Conservation (phyloP, 371 early-diverging fungal species). For the Fennellomyces sp. region DNA sequence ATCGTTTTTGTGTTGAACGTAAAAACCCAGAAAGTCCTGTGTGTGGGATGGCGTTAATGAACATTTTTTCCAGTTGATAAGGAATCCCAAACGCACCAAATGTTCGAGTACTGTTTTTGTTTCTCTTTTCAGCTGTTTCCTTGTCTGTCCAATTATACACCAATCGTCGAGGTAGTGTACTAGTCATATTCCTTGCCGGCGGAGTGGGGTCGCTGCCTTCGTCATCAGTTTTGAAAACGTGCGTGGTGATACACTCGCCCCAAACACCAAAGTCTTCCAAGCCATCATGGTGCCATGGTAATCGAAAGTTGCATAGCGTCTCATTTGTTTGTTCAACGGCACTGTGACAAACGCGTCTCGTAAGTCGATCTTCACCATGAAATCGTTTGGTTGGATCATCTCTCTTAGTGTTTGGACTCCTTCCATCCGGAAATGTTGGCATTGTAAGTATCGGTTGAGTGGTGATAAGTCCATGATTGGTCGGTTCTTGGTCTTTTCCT, state of each 20-base stretch:
- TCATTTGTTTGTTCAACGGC: too few relatives aligned
- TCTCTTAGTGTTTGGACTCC: slow-evolving; percentile 8
- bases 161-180: slow-evolving; percentile 17
- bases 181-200: not conserved
- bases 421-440: slow-evolving; percentile 14
- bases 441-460: slow-evolving; percentile 3
- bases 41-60: not conserved
- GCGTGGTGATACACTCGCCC: too few relatives aligned
- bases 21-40: slow-evolving; percentile 17
- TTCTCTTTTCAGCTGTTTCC: not conserved
- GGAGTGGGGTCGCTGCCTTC: too few relatives aligned
- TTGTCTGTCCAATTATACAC: slow-evolving; percentile 7
- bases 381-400: too few relatives aligned
- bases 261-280: too few relatives aligned
- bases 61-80: slow-evolving; percentile 13
- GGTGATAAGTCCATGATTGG: slow-evolving; percentile 9
- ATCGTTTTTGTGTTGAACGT: slow-evolving; percentile 10
- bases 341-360: too few relatives aligned
- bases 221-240: too few relatives aligned
- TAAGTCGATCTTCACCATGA: slow-evolving; percentile 5
- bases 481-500: slow-evolving; percentile 7
- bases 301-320: too few relatives aligned
- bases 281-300: too few relatives aligned
- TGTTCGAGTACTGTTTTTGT: not conserved
- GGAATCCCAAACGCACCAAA: not conserved